Evolutionary conservation across 1,139 yeast genomes (phyloP).

Genomic region (Yamadazyma kanchanaburiensis): DNA sequence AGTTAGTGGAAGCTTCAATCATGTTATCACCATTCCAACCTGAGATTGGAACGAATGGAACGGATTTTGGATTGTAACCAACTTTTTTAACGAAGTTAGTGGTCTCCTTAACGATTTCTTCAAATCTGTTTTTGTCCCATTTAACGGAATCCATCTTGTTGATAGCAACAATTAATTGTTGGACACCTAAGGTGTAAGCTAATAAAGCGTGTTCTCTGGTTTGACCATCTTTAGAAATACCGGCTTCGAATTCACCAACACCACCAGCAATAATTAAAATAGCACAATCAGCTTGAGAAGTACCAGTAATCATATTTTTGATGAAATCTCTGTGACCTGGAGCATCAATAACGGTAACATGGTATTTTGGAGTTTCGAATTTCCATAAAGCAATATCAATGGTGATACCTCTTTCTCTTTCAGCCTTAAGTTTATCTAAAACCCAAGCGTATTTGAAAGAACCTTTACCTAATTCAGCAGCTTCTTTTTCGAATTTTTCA

Average conservation of each 20-base stretch:
- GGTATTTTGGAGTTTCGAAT: conserved; percentile 94
- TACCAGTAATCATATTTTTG: conserved; percentile 92
- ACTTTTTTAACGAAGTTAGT: conserved; percentile 89
- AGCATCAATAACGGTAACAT: conserved; percentile 90
- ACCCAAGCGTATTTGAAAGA: conserved; percentile 99
- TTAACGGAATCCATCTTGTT: conserved; percentile 93
- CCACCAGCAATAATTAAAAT: conserved; percentile 88
- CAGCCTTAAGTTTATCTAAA: conserved; percentile 92
- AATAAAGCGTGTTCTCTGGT: conserved; percentile 92
- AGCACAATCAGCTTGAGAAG: conserved; percentile 93
- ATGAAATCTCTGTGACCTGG: conserved; percentile 98
- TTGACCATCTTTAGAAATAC: conserved; percentile 92
- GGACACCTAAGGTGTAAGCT: conserved; percentile 89
- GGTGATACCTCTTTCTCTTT: conserved; percentile 97
- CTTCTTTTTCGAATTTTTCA: conserved; percentile 98
- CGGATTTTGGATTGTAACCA: conserved; percentile 90
- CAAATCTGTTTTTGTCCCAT: conserved; percentile 80
- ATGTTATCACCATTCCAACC: conserved; percentile 96
- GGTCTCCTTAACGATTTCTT: conserved; percentile 77
- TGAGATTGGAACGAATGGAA: conserved; percentile 89
- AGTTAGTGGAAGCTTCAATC: conserved; percentile 79
- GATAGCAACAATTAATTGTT: conserved; percentile 71
- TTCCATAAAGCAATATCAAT: conserved; percentile 93
- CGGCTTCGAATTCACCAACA: conserved; percentile 93
- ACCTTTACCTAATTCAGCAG: conserved; percentile 98